Conservation (phyloP, 331 rosid genomes). For the Arachis monticola region DNA sequence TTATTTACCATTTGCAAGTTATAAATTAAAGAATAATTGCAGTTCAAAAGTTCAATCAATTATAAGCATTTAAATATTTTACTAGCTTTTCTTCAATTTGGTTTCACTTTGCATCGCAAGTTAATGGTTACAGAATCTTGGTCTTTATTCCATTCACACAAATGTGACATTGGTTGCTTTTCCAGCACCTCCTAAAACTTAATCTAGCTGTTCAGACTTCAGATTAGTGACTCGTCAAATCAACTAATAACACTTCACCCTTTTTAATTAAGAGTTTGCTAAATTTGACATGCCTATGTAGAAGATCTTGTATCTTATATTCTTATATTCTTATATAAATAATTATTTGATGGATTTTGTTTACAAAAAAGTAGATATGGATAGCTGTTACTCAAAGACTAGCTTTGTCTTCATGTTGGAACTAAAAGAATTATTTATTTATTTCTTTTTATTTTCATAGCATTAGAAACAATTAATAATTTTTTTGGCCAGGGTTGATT, state of each 20-base stretch:
- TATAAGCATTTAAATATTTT: not conserved
- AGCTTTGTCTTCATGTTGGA: slow-evolving; percentile 21
- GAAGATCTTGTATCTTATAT: not conserved
- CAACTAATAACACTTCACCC: not conserved
- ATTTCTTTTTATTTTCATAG: not conserved
- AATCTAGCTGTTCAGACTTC: no score
- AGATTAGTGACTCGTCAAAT: no score
- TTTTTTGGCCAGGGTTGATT: no score
- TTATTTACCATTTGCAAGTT: no score
- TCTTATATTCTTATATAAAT: not conserved
- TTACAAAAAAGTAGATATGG: slow-evolving; percentile 10
- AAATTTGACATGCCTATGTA: not conserved
- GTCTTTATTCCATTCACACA: no score
- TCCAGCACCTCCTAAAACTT: no score
- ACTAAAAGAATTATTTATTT: not conserved
- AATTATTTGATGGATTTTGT: slow-evolving; percentile 10
- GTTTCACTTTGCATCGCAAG: no score
- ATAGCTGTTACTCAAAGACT: slow-evolving; percentile 32
- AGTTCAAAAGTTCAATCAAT: not conserved
- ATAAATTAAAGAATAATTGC: no score
- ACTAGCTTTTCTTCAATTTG: no score
- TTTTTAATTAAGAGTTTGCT: no score
- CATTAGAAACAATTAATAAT: not conserved
- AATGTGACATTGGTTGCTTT: no score
- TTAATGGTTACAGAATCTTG: no score